A percentile compares a stretch with the other conserved stretches of the same genome.
These are phyloP conservation scores for Anisodus acutangulus DNA, from an alignment of 257 asterid genomes.

Conservation along the genomic window DNA sequence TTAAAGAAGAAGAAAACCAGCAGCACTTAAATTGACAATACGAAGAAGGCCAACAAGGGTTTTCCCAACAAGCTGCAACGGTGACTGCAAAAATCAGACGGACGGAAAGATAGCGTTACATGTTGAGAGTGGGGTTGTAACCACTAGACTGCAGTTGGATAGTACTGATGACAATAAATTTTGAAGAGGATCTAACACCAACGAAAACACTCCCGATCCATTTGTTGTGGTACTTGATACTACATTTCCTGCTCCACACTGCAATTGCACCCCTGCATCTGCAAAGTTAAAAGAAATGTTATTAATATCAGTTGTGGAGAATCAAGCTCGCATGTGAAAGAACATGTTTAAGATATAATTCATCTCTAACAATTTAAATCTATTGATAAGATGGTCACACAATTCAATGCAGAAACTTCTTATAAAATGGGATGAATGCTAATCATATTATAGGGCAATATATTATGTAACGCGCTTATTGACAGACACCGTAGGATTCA, in stretches of 20 bases:
- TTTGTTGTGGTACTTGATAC: constrained; percentile 41
- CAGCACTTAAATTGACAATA: constrained; percentile 26
- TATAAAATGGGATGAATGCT: not conserved
- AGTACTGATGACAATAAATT: constrained; percentile 30
- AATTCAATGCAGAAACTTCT: not conserved
- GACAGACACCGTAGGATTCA: not conserved
- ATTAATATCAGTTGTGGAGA: not conserved
- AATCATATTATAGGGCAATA: not conserved
- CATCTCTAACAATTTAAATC: too few relatives aligned
- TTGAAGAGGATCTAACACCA: constrained; percentile 32
- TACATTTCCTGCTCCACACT: constrained; percentile 42
- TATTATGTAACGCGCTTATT: not conserved
- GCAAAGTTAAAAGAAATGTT: not conserved
- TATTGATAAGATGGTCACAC: too few relatives aligned
- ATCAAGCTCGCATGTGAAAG: not conserved
- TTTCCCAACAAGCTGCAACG: constrained; percentile 23
- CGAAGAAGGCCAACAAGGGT: constrained; percentile 29
- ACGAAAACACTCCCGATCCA: constrained; percentile 32
- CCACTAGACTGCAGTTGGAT: constrained; percentile 39
- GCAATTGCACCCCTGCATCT: constrained; percentile 47
- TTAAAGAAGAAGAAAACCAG: constrained; percentile 30
- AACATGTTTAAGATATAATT: too few relatives aligned
- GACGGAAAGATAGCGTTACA: constrained; percentile 45
- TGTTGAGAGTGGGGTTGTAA: constrained; percentile 44
- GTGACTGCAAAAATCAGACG: constrained; percentile 25